Base-by-base conservation (phyloP, 78 protist species). In the Pigoraptor vietnamica region DNA sequence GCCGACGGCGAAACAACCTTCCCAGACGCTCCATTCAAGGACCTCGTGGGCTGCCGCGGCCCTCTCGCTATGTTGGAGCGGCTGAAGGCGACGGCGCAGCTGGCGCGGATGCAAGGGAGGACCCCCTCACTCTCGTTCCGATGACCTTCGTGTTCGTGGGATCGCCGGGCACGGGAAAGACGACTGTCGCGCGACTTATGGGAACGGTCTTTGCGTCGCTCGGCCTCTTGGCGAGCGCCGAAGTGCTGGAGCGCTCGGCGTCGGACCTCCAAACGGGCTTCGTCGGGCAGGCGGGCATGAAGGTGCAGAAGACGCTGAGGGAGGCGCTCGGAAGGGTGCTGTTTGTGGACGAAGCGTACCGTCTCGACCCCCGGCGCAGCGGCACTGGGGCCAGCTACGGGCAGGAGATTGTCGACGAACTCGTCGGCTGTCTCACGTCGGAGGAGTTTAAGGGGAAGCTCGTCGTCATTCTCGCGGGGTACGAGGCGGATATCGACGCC, bases 271-370 rank as follows among this genome's bases (percentile, higher is more conserved):
- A 86, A 14, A 89, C 91, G 25, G 92, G 90, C 14, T 92, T 90
- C 38, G 93, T 81, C 2, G 91, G 90, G 32, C 93, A 94, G 86
- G 37, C 96, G 0, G 94, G 88, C 0, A 36, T 38, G 55, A 67
- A 82, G 55, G 89, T 92, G 40, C 67, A 39, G 21, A 33, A 1
- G 83, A 24, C 87, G 36, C 34, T 92, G 23, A 40, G 82, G 40
- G 0, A 23, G 21, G 92, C 91, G 0, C 38, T 34, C 36, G 96
- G 96, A 29, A 90, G 94, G 37, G 92, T 94, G 36, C 40, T 94
- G 40, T 92, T 94, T 24, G 87, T 94, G 39, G 96, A 94, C 90
- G 96, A 94, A 89, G 95, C 95, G 36, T 93, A 93, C 91, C 84
- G 86, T 37, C 93, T 93, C 25, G 39, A 35, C 23, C 40, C 83